These are phyloP conservation scores for Saccharomyces hybrid DNA, from an alignment of 1,139 yeast genomes.

Conservation along the genomic window DNA sequence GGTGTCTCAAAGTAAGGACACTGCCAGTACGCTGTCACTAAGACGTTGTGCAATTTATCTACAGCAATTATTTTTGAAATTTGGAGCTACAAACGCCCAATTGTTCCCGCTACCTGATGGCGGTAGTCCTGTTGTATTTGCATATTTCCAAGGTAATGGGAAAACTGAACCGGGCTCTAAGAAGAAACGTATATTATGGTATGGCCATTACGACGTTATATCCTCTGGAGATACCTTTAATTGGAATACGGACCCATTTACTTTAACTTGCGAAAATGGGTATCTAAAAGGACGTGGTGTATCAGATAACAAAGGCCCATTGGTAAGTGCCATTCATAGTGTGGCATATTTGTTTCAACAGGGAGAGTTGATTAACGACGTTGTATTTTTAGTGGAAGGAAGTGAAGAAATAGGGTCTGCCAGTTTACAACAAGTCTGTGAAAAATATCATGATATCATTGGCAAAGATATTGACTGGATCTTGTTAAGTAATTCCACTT, in stretches of 20 bases:
- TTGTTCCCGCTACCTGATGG: constrained; percentile 62
- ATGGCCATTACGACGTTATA: constrained; percentile 95
- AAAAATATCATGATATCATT: constrained; percentile 42
- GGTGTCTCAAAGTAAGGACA: constrained; percentile 57
- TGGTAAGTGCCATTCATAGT: constrained; percentile 78
- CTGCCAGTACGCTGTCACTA: constrained; percentile 59
- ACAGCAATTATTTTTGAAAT: constrained; percentile 50
- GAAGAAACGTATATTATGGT: constrained; percentile 59
- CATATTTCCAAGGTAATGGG: constrained; percentile 49
- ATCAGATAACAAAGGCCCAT: constrained; percentile 91
- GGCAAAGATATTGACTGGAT: constrained; percentile 79
- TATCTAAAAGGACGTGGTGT: constrained; percentile 88
- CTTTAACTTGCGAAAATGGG: constrained; percentile 70
- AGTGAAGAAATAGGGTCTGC: constrained; percentile 92
- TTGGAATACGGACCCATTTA: constrained; percentile 80
- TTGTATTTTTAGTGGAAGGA: constrained; percentile 83
- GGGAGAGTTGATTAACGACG: constrained; percentile 55
- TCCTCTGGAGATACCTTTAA: constrained; percentile 50
- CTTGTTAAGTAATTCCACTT: constrained; percentile 79
- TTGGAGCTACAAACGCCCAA: constrained; percentile 67
- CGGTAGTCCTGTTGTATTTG: constrained; percentile 79
- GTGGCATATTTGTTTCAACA: constrained; percentile 63
- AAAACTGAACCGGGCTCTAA: not conserved
- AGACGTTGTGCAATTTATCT: constrained; percentile 80
- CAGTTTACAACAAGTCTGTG: constrained; percentile 68